Base-by-base conservation (phyloP, 305 asterid genomes). In the Fraxinus velutina region DNA sequence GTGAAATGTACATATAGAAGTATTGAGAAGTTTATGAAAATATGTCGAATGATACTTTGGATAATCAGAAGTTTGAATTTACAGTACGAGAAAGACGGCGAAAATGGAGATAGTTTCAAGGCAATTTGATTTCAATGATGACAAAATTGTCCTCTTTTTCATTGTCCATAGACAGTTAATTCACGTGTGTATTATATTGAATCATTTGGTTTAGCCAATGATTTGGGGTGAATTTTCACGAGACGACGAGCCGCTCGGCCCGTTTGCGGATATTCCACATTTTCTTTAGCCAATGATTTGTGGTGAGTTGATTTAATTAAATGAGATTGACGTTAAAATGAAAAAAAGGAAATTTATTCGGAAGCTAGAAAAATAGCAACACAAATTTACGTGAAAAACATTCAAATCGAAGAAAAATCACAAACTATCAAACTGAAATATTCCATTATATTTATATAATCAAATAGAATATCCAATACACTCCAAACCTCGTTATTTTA, bases 101-200 rank as follows among this genome's bases (percentile, higher is more conserved):
- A 74, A 81, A 10, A 81, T 78, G 84, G 84, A 27, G 86, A 78
- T 85, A 34, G 52, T 87, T 78, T 13, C 83, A 33, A 87, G 52
- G 90, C 32, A 37, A 76, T 19, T 57, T 27, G 12, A 4, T 62
- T 76, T 73, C 6, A 77, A 66, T 57, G 24, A 34, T 27, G 84
- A 60, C 70, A 84, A 79, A 80, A 36, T 83, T 79, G 36, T 50
- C 5, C 4, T 5, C 57, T 71, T 17, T 0, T 3, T 77, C 8
- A 68, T 15, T 68, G 44, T 3, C 24, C 82, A 5, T 1, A 33
- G 39, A 29, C 36, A 29, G 83, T 32, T 50, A 34, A 55, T 39
- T 22, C 17, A 4, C 5, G 1, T 8, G 5, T 21, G 32, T 2
- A 13, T 62, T 62, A 22, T 24, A 64, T n/a, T 22, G 9, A 24